These are phyloP conservation scores for Neurospora sp. DNA, from an alignment of 495 filamentous ascomycete genomes.

Conservation along the genomic window DNA sequence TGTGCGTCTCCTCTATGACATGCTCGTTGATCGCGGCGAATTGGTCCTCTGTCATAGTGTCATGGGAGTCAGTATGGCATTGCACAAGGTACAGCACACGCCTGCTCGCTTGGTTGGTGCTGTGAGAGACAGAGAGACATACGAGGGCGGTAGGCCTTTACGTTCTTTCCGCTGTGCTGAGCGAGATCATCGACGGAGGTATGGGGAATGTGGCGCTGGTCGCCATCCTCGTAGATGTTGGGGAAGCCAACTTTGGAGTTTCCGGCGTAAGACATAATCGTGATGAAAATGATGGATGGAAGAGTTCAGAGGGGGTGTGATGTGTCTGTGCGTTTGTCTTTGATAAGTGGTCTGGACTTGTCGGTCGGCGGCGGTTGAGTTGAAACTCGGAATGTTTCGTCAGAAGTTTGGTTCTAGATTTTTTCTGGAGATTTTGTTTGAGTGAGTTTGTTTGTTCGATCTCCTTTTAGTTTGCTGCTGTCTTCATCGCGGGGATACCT, in stretches of 20 bases:
- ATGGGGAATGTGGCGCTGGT: conserved; percentile 10
- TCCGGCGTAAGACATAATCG: conserved; percentile 9
- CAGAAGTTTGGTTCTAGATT: not conserved
- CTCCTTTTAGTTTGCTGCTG: not conserved
- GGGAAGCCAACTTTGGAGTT: conserved; percentile 13
- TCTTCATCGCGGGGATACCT: not conserved
- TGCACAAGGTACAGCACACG: not conserved
- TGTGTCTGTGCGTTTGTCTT: not conserved
- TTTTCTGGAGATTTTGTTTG: not conserved
- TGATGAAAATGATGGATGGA: not conserved
- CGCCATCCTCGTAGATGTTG: conserved; percentile 12
- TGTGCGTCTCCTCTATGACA: conserved; percentile 4
- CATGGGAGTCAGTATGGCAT: not conserved
- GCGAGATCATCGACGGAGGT: conserved; percentile 11
- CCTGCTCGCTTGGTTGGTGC: not conserved
- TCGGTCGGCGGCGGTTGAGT: not conserved
- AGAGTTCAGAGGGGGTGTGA: not conserved
- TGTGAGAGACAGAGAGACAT: not conserved
- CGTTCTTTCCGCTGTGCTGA: conserved; percentile 12
- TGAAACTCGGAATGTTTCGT: not conserved
- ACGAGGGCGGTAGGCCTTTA: conserved; percentile 17
- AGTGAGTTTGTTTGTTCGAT: not conserved
- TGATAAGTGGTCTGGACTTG: not conserved
- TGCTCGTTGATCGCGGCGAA: conserved; percentile 7
- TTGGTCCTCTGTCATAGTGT: conserved; percentile 10